Evolutionary conservation across 2,329 filamentous ascomycete genomes (phyloP), one percentile per base, ranked within the genome.

Genomic region (Pseudogymnoascus sp.): DNA sequence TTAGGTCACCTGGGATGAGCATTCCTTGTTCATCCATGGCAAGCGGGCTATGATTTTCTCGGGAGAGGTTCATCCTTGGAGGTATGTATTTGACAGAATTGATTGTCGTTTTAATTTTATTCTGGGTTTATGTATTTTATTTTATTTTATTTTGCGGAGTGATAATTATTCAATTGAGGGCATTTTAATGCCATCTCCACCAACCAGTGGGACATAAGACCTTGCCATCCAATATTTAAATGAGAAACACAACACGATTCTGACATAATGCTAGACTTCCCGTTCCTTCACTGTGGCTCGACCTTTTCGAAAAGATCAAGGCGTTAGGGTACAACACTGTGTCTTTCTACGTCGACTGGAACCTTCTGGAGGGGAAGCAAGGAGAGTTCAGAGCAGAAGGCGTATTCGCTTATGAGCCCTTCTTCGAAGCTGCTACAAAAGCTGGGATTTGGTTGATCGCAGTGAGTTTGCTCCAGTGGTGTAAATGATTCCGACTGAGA

Each of bases 281-380:
- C 0, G 84, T 87, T 1, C 79, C 83, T 2, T 76, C 77, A 21
- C 74, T 88, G 2, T 86, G 86, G 77, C 77, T 88, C 7, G 90
- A 93, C 66, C 71, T 93, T 1, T 86, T 94, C 66, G 86, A 94
- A 68, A 94, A 95, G 74, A 85, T 93, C 71, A 92, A 88, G 72
- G 87, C 89, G 0, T 75, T 90, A 3, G 90, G 90, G 0, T 92
- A 90, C 74, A 93, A 89, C 66, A 81, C 84, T 40, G 87, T 92
- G 1, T 90, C 87, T 0, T 90, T 92, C 71, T 93, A 93, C 68
- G 78, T 85, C 4, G 82, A 92, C 67, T 94, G 89, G 90, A 87
- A 86, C 7, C 75, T 92, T 1, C 73, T 90, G 0, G 89, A 92
- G 70, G 88, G 87, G 2, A 86, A 86, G 62, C 83, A 78, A 0